phyloP scores from a whole-genome alignment of 139 green algal species.

The Coccomyxa sp. region DNA sequence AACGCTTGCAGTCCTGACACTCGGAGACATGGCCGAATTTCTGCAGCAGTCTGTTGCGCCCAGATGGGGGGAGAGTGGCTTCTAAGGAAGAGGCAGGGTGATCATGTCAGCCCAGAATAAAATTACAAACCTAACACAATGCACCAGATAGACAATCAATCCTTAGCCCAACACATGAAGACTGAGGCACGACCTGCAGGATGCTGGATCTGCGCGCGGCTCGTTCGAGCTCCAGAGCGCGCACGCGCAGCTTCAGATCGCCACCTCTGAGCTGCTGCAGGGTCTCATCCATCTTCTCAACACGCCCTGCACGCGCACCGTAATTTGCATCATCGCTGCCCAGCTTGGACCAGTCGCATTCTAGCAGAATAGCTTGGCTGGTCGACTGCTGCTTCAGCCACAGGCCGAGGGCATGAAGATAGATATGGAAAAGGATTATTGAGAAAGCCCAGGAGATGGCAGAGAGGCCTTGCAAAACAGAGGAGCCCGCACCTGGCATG shows the following conservation, averaged over 20 bases:
- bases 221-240: conserved; percentile 72
- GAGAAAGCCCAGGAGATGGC: too few relatives aligned
- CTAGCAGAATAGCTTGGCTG: too few relatives aligned
- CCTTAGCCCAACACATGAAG: not conserved
- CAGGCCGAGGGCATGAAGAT: too few relatives aligned
- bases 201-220: conserved; percentile 39
- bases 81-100: not conserved
- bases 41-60: too few relatives aligned
- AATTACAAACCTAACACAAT: not conserved
- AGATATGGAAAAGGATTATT: too few relatives aligned
- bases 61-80: not conserved
- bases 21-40: too few relatives aligned
- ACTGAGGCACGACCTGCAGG: conserved; percentile 10
- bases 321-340: too few relatives aligned
- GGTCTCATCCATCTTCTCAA: conserved; percentile 57
- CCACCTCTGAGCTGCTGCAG: conserved; percentile 56
- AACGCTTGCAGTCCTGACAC: not conserved
- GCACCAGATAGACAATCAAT: too few relatives aligned
- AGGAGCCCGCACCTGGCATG: conserved; percentile 44
- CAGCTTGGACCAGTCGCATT: too few relatives aligned
- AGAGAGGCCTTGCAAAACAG: too few relatives aligned
- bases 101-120: too few relatives aligned
- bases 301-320: conserved; percentile 8
- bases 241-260: conserved; percentile 66
- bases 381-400: too few relatives aligned